Base-by-base conservation (phyloP, 2,329 filamentous ascomycete genomes). In the Colletotrichum gigasporum region DNA sequence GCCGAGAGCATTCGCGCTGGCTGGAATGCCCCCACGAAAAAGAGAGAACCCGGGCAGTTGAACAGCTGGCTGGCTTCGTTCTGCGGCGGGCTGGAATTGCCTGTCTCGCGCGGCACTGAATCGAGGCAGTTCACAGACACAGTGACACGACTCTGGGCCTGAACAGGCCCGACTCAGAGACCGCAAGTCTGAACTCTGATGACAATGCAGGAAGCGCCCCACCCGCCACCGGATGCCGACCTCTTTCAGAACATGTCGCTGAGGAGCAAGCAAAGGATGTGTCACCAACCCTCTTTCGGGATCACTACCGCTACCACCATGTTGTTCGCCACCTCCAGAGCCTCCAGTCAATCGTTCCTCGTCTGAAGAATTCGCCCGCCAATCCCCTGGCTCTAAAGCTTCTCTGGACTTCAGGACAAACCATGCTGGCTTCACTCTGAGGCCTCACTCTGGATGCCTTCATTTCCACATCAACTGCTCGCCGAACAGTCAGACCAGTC, bases 121-220 rank as follows among this genome's bases (percentile, higher is more conserved):
- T 30, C 20, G 53, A 51, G 32, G 9, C 11, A 37, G 26, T 20
- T 51, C 47, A 35, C 47, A 24, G 47, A 37, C 47, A n/a, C n/a
- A n/a, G 6, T 24, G 4, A 12, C 16, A 20, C 16, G 4, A n/a
- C n/a, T n/a, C n/a, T n/a, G n/a, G n/a, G n/a, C n/a, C n/a, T n/a
- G n/a, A 42, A 42, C 35, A 14, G 41, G 18, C 10, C 41, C 41
- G 41, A 14, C 41, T 24, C 39, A 28, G 28, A 56, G 28, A 26
- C 47, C 47, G 34, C 60, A 22, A 12, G 24, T 24, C 30, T 12
- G n/a, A 18, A 41, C 54, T 51, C 10, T 37, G 35, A 63, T 34
- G 54, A 63, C 60, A 60, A 60, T 54, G 51, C 26, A 16, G 14
- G 35, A 60, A 26, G 30, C 60, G 60, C 60, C 55, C 60, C 60